Evolutionary conservation across 2,329 filamentous ascomycete genomes (phyloP), one percentile per base, ranked within the genome.

Genomic region (Colletotrichum spinosum): DNA sequence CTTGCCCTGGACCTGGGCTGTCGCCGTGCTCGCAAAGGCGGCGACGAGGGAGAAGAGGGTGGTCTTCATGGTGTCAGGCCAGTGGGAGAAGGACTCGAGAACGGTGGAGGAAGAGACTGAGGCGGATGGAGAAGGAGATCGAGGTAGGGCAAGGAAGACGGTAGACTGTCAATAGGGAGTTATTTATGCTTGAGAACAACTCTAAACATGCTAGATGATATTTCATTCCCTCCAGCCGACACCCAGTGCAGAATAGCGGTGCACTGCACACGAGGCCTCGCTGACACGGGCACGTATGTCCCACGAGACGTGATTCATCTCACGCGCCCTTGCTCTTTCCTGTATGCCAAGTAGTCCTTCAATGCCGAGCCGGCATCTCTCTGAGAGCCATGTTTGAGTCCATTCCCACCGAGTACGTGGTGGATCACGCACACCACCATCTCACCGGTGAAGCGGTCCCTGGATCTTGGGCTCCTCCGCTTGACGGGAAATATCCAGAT

Each of bases 1-100:
- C 11, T 67, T 71, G 42, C 74, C 73, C 13, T 69, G 62, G 15
- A 74, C 71, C 54, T 75, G 71, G 15, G 73, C 74, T 15, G 70
- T 68, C 46, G 68, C 70, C 50, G 50, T 50, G 61, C 56, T 25
- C 4, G 67, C 58, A 8, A 74, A 60, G 10, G 67, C 68, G 37
- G 61, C 70, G 15, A 68, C 68, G 34, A 73, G 56, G 59, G 72
- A 56, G 46, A 55, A 34, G 33, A 60, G 13, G 4, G 48, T 34
- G 17, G 41, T 17, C 45, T 65, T 64, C 64, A 67, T 67, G 13
- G 17, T 58, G 38, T 8, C 9, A 17, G 45, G 10, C 56, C 9
- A 13, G 12, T 6, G 8, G 33, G 35, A 45, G 33, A 46, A 42
- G 7, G 51, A 44, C 15, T 15, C 12, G 17, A n/a, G 38, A 15